Percentiles rank a stretch among this genome's conserved stretches.
These are phyloP conservation scores for Kurtzmaniella quercitrusa DNA, from an alignment of 1,139 yeast genomes.

Conservation along the genomic window DNA sequence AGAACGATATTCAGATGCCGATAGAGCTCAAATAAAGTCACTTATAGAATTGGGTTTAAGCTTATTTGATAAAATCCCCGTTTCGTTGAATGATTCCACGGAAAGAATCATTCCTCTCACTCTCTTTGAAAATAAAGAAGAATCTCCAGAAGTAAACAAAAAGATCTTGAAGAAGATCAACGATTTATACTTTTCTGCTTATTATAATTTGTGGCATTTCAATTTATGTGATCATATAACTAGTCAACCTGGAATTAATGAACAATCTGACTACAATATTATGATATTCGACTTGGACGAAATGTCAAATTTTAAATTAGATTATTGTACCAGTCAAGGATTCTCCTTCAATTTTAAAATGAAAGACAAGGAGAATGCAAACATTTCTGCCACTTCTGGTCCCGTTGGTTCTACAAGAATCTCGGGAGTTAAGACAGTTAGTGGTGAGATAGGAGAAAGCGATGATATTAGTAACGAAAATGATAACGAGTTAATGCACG, in stretches of 20 bases:
- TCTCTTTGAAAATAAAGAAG: conserved; percentile 17
- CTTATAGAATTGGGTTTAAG: conserved; percentile 52
- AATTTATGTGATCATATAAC: conserved; percentile 55
- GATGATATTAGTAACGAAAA: conserved; percentile 5
- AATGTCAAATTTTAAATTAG: conserved; percentile 24
- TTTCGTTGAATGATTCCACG: conserved; percentile 34
- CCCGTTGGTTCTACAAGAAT: background rate
- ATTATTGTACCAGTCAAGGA: conserved; percentile 29
- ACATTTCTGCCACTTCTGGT: background rate
- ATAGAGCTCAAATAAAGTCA: background rate
- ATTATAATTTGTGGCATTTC: conserved; percentile 74
- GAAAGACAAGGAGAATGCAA: conserved; percentile 5
- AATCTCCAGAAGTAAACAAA: conserved; percentile 14
- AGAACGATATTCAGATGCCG: conserved; percentile 12
- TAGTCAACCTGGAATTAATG: conserved; percentile 9
- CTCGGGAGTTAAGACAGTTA: conserved; percentile 1
- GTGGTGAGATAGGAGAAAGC: conserved; percentile 1
- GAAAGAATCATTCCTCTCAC: conserved; percentile 43
- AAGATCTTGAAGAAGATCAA: conserved; percentile 34
- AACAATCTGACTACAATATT: conserved; percentile 17
- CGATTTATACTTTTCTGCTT: conserved; percentile 58
- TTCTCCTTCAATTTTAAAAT: conserved; percentile 29
- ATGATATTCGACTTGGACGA: conserved; percentile 24
- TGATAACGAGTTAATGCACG: conserved; percentile 5
- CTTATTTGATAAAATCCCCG: conserved; percentile 61